Conservation (phyloP, 768 basidiomycete genomes). For the Leccinum boreale region DNA sequence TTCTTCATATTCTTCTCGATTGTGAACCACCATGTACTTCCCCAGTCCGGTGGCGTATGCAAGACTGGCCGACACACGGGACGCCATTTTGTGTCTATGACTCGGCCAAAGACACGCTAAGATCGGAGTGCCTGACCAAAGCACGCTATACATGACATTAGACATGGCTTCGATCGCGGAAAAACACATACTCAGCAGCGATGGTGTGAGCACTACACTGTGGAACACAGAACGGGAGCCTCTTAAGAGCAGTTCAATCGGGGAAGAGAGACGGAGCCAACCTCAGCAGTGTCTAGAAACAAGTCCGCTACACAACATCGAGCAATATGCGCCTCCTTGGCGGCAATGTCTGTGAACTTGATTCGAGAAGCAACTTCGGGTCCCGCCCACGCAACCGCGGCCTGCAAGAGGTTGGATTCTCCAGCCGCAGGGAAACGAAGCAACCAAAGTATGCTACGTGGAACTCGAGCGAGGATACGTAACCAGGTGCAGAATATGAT, state of each 20-base stretch:
- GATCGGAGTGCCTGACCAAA: slow-evolving; percentile 52
- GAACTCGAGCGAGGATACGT: slow-evolving; percentile 41
- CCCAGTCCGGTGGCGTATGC: slow-evolving; percentile 48
- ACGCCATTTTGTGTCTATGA: slow-evolving; percentile 47
- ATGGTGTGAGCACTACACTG: slow-evolving; percentile 54
- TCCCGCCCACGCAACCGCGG: slow-evolving; percentile 44
- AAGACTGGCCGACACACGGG: slow-evolving; percentile 48
- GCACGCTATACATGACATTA: slow-evolving; percentile 33
- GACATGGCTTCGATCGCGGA: not conserved
- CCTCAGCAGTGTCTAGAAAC: slow-evolving; percentile 52
- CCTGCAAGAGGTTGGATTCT: slow-evolving; percentile 42
- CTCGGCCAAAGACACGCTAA: slow-evolving; percentile 44
- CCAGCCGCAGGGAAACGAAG: slow-evolving; percentile 49
- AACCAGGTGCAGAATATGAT: slow-evolving; percentile 48
- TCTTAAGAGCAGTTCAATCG: not conserved
- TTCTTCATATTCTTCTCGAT: slow-evolving; percentile 42
- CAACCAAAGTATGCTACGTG: slow-evolving; percentile 50
- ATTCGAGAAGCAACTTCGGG: slow-evolving; percentile 44
- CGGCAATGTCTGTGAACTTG: slow-evolving; percentile 46
- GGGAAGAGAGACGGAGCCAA: slow-evolving; percentile 12
- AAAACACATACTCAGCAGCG: slow-evolving; percentile 41
- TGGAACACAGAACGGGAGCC: not conserved
- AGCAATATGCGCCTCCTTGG: slow-evolving; percentile 43
- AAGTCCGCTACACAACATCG: slow-evolving; percentile 48
- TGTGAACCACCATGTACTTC: slow-evolving; percentile 43